Evolutionary conservation across 345 rosid species (phyloP), one percentile per base, ranked within the genome.

Genomic region (Barbarea vulgaris): DNA sequence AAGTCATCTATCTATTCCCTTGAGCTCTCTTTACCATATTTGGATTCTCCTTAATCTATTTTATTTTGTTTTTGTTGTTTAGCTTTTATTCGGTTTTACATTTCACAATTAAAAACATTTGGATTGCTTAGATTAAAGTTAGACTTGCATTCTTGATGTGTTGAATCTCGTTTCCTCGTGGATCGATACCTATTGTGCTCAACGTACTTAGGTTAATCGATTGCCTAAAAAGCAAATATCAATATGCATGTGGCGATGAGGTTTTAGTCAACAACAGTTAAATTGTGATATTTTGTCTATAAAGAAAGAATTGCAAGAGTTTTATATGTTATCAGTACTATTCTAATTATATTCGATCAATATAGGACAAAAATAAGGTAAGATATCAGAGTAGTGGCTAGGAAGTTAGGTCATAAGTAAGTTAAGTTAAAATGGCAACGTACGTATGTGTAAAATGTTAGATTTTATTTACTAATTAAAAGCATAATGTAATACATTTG

Each of bases 181-280:
- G n/a, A n/a, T n/a, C n/a, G n/a, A n/a, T n/a, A n/a, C n/a, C n/a
- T n/a, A n/a, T n/a, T n/a, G n/a, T n/a, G n/a, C n/a, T n/a, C n/a
- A n/a, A n/a, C n/a, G n/a, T n/a, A n/a, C n/a, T n/a, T n/a, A n/a
- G n/a, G n/a, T n/a, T n/a, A n/a, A n/a, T n/a, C n/a, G n/a, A n/a
- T n/a, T n/a, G n/a, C n/a, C n/a, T n/a, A n/a, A n/a, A n/a, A n/a
- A n/a, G n/a, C n/a, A n/a, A n/a, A n/a, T n/a, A n/a, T n/a, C n/a
- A n/a, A n/a, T n/a, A n/a, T n/a, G n/a, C n/a, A n/a, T n/a, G n/a
- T 66, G 42, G 19, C 50, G 41, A 33, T 33, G 17, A 46, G 48
- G 41, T 33, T 65, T 46, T 30, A 31, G 67, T 74, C 55, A 67
- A 65, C 72, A 25, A 65, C 41, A 17, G 64, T n/a, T n/a, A 64